Evolutionary conservation across 1,139 yeast species (phyloP).

Genomic region (Debaryomycetaceae sp.): DNA sequence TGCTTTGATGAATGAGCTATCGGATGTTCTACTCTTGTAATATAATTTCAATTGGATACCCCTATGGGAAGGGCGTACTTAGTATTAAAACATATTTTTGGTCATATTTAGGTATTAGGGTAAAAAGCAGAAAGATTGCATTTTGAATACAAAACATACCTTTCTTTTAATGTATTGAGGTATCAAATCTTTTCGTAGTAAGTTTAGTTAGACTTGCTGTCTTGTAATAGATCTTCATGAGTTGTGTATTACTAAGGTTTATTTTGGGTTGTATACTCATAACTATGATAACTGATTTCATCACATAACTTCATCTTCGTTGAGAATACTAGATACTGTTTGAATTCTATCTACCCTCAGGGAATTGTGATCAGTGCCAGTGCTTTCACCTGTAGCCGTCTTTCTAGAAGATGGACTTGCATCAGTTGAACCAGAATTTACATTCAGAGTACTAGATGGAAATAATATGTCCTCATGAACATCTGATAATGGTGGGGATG

Average conservation of each 20-base stretch:
- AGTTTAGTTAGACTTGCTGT: too few species aligned
- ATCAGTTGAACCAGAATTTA: not conserved
- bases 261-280: not conserved
- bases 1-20: conserved; percentile 52
- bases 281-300: not conserved
- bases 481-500: conserved; percentile 4
- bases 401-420: not conserved
- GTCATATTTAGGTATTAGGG: not conserved
- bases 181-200: too few species aligned
- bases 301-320: not conserved
- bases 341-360: not conserved
- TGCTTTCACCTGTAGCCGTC: not conserved
- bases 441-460: not conserved
- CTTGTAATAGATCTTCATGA: too few species aligned
- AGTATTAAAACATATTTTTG: not conserved
- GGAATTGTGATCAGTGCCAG: not conserved
- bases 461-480: conserved; percentile 11
- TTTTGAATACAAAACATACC: too few species aligned
- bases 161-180: too few species aligned
- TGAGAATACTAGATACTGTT: not conserved
- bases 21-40: not conserved
- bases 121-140: not conserved
- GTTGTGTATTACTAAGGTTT: not conserved
- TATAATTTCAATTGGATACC: not conserved
- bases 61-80: not conserved